These are phyloP conservation scores for Didymella exigua DNA, from an alignment of 2,329 filamentous ascomycete genomes.

Conservation along the genomic window DNA sequence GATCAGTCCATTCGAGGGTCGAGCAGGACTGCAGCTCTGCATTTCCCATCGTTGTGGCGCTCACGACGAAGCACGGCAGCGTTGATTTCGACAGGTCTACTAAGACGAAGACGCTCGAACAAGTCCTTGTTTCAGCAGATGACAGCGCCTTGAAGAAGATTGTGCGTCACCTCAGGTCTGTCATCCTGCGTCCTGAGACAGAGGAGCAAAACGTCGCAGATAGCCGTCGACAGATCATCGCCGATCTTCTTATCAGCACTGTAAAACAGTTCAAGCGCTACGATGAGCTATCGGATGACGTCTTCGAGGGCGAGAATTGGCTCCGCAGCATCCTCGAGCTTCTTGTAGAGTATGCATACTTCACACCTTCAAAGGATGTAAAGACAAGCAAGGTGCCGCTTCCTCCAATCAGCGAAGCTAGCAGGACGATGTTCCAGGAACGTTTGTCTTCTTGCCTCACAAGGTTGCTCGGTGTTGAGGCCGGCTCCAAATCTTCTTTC, in stretches of 20 bases:
- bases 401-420: slow-evolving; percentile 55
- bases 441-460: slow-evolving; percentile 62
- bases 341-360: slow-evolving; percentile 59
- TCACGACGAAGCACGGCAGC: slow-evolving; percentile 73
- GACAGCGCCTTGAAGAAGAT: slow-evolving; percentile 56
- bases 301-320: slow-evolving; percentile 47
- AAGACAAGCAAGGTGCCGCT: slow-evolving; percentile 46
- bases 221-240: slow-evolving; percentile 55
- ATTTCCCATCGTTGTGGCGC: slow-evolving; percentile 64
- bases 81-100: slow-evolving; percentile 87
- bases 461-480: slow-evolving; percentile 50
- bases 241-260: slow-evolving; percentile 59
- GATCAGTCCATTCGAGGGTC: slow-evolving; percentile 69
- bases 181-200: slow-evolving; percentile 54
- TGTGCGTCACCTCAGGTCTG: slow-evolving; percentile 57
- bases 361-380: slow-evolving; percentile 46
- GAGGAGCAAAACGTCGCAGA: slow-evolving; percentile 55
- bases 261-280: slow-evolving; percentile 51
- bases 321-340: slow-evolving; percentile 54
- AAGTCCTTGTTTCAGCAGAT: slow-evolving; percentile 67
- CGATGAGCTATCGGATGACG: slow-evolving; percentile 23
- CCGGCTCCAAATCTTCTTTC: slow-evolving; percentile 31
- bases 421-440: slow-evolving; percentile 59
- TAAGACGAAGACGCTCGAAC: slow-evolving; percentile 83
- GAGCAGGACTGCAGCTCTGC: slow-evolving; percentile 64